phyloP scores from a whole-genome alignment of 192 early-diverging fungal species.

The Neocallimastix lanati region DNA sequence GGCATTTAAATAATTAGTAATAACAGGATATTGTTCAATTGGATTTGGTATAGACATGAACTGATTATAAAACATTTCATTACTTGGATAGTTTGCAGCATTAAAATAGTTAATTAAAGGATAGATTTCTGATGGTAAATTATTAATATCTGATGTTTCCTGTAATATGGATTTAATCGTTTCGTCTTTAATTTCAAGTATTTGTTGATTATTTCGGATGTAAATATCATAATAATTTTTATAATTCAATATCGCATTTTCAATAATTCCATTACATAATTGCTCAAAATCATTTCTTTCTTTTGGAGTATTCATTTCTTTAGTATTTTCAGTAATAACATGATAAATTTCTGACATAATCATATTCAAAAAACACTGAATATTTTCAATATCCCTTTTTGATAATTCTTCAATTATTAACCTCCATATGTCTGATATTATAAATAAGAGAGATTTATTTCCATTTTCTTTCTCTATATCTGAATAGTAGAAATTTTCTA shows the following conservation, averaged over 20 bases:
- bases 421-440: background rate
- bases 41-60: background rate
- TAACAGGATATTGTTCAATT: background rate
- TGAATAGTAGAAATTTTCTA: background rate
- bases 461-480: background rate
- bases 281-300: background rate
- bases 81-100: background rate
- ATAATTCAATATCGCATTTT: background rate
- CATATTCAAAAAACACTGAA: background rate
- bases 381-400: background rate
- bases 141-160: background rate
- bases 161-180: background rate
- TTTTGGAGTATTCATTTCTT: background rate
- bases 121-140: background rate
- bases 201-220: background rate
- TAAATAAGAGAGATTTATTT: background rate
- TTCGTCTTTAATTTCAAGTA: background rate
- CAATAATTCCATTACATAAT: background rate
- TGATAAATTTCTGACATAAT: background rate
- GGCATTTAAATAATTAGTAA: background rate
- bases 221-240: background rate
- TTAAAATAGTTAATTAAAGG: background rate
- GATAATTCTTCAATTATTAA: background rate
- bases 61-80: background rate
- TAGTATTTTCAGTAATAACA: background rate